These are phyloP conservation scores for Selenicereus undatus DNA, from an alignment of 148 eudicot genomes.

Conservation along the genomic window DNA sequence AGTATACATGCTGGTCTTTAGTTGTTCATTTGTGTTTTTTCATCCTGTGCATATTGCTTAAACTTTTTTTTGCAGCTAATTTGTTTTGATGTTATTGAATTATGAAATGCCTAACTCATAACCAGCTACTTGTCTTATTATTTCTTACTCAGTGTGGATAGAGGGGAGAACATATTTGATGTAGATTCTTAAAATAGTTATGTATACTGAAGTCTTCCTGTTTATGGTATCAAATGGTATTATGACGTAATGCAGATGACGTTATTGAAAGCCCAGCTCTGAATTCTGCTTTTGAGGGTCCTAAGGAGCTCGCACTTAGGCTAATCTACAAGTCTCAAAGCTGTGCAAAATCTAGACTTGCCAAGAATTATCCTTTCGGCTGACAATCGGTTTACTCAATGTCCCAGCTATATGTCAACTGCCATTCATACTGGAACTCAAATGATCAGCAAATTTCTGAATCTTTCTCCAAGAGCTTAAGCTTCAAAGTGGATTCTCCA, in stretches of 20 bases:
- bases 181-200: neutral
- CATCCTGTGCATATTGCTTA: neutral
- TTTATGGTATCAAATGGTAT: conserved; percentile 8
- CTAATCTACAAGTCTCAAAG: conserved; percentile 13
- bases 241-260: conserved; percentile 11
- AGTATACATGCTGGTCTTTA: neutral
- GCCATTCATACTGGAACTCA: conserved; percentile 40
- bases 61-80: neutral
- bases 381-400: conserved; percentile 28
- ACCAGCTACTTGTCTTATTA: neutral
- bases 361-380: conserved; percentile 16
- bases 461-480: conserved; percentile 38
- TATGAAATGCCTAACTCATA: neutral
- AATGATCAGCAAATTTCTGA: conserved; percentile 36
- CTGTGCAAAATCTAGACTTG: conserved; percentile 21
- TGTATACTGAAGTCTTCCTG: neutral
- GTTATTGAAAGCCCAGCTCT: neutral
- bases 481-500: conserved; percentile 46
- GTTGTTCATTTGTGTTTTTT: neutral
- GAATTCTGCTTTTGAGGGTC: neutral
- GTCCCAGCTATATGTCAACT: conserved; percentile 37
- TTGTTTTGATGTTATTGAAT: neutral
- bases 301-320: conserved; percentile 8
- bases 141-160: neutral
- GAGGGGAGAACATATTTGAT: no score